phyloP scores from a whole-genome alignment of 495 filamentous ascomycete genomes.

The Pseudomonodictys pantanalensis region DNA sequence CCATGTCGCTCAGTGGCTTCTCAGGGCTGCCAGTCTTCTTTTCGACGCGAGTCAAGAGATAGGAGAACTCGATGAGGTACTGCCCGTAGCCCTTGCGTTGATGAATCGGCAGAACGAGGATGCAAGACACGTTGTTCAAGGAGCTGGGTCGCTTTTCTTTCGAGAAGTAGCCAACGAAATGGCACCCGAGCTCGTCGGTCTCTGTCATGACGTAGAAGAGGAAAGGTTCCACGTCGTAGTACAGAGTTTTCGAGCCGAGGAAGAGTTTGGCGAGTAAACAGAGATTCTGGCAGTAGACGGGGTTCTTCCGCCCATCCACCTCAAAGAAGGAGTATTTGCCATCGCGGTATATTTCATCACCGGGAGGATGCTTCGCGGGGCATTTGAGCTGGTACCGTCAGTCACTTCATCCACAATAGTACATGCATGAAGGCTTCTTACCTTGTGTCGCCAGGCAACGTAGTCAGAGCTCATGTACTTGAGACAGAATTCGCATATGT shows the following conservation, averaged over 20 bases:
- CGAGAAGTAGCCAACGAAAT: conserved; percentile 98
- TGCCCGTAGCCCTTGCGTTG: conserved; percentile 97
- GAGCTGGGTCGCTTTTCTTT: conserved; percentile 97
- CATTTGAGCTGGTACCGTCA: conserved; percentile 62
- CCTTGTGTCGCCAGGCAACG: conserved; percentile 95
- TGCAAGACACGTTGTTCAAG: conserved; percentile 96
- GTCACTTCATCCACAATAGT: not conserved
- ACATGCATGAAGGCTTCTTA: conserved; percentile 44
- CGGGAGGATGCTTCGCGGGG: conserved; percentile 90
- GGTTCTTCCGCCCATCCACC: conserved; percentile 94
- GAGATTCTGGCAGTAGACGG: conserved; percentile 95
- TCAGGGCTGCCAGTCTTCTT: conserved; percentile 94
- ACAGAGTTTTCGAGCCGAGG: conserved; percentile 93
- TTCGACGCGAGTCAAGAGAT: conserved; percentile 88
- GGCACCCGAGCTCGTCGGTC: conserved; percentile 86
- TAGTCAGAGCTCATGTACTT: conserved; percentile 99
- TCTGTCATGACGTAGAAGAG: conserved; percentile 98
- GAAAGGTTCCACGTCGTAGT: conserved; percentile 98
- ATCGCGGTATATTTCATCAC: conserved; percentile 97
- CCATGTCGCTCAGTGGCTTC: conserved; percentile 97
- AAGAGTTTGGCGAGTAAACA: conserved; percentile 96
- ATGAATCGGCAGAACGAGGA: conserved; percentile 90
- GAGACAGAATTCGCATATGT: conserved; percentile 97
- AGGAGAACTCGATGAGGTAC: conserved; percentile 95
- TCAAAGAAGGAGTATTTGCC: conserved; percentile 92